phyloP scores from a whole-genome alignment of 2,329 filamentous ascomycete genomes.

The Fusarium nodosum region DNA sequence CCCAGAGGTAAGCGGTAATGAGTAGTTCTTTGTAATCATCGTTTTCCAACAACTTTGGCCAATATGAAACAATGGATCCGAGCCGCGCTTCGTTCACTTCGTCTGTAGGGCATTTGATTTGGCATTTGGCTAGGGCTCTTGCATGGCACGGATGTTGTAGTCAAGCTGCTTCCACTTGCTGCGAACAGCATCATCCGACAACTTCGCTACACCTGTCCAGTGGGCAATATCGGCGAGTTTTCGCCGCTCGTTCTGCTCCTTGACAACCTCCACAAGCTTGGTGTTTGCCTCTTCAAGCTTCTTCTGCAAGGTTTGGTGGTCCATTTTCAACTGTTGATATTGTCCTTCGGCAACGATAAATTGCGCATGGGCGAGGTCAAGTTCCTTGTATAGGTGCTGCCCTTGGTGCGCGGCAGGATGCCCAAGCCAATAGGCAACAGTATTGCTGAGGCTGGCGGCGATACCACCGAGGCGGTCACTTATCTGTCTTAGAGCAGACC shows the following conservation, averaged over 20 bases:
- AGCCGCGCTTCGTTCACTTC: fast-evolving
- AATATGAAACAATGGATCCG: neutral
- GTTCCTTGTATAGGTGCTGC: neutral
- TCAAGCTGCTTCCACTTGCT: conserved; percentile 15
- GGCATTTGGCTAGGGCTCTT: neutral
- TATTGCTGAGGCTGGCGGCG: neutral
- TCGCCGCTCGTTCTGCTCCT: neutral
- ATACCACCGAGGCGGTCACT: neutral
- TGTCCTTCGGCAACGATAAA: neutral
- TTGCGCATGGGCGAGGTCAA: neutral
- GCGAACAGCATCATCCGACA: neutral
- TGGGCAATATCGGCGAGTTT: neutral
- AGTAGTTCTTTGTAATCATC: neutral
- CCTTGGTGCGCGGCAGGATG: neutral
- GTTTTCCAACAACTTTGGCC: neutral
- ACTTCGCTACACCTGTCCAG: neutral
- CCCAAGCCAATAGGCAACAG: neutral
- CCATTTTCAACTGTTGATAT: neutral
- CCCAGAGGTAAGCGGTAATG: conserved; percentile 4
- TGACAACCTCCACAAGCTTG: neutral
- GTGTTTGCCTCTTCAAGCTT: neutral
- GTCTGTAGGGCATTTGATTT: neutral
- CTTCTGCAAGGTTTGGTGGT: neutral
- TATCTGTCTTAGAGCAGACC: neutral
- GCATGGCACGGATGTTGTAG: conserved; percentile 16